Conservation (phyloP, 192 early-diverging fungal species). For the Haplosporangium gracile region DNA sequence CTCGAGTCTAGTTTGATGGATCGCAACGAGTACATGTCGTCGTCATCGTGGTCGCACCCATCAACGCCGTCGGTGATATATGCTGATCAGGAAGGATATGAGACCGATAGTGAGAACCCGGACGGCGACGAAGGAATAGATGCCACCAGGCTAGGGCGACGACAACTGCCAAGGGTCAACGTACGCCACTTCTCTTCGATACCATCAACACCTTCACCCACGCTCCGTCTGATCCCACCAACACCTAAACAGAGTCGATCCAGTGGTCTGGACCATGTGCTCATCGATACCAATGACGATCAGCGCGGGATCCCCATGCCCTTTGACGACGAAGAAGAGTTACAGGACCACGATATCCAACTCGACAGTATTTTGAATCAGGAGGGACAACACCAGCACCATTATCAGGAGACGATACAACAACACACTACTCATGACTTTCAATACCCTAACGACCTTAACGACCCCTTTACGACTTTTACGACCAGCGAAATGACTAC, state of each 20-base stretch:
- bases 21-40: slow-evolving; percentile 30
- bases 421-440: slow-evolving; percentile 16
- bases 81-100: not conserved
- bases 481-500: slow-evolving; percentile 28
- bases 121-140: slow-evolving; percentile 10
- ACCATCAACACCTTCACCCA: slow-evolving; percentile 47
- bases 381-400: not conserved
- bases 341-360: not conserved
- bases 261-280: not conserved
- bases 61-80: slow-evolving; percentile 6
- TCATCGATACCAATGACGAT: not conserved
- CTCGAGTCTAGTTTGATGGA: slow-evolving; percentile 40
- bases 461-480: slow-evolving; percentile 14
- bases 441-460: slow-evolving; percentile 29
- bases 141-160: not conserved
- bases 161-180: not conserved
- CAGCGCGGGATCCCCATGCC: slow-evolving; percentile 25
- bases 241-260: slow-evolving; percentile 30
- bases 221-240: slow-evolving; percentile 46
- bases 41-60: slow-evolving; percentile 29
- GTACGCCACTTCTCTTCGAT: slow-evolving; percentile 2
- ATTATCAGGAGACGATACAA: not conserved
- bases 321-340: slow-evolving; percentile 19
- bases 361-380: not conserved
- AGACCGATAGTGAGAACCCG: slow-evolving; percentile 8